Conservation (phyloP, 176 grass and related monocot species). For the Aegilops umbellulata region DNA sequence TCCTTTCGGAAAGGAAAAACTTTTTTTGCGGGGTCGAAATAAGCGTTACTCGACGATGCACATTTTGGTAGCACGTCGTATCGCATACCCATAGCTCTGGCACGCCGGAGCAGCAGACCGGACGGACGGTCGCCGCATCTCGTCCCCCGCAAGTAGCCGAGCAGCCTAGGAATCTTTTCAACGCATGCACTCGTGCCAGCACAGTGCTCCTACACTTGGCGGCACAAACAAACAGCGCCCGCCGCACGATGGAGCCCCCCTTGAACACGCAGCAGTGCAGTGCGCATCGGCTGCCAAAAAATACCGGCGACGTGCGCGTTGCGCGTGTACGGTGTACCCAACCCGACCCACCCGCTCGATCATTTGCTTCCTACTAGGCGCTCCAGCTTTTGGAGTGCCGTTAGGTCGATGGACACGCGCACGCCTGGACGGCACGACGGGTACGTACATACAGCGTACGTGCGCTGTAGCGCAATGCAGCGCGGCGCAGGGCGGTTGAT, state of each 20-base stretch:
- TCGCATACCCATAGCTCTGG: too few relatives aligned
- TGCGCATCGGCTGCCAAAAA: background rate
- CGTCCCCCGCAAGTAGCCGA: background rate
- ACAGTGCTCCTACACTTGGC: background rate
- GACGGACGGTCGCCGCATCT: background rate
- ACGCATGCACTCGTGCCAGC: background rate
- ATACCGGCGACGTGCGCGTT: too few relatives aligned
- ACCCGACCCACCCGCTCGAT: too few relatives aligned
- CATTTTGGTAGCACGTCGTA: too few relatives aligned
- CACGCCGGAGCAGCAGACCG: too few relatives aligned
- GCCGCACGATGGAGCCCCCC: background rate
- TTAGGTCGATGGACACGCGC: background rate
- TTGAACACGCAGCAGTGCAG: background rate
- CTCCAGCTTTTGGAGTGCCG: background rate
- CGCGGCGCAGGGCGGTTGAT: background rate
- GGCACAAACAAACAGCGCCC: background rate
- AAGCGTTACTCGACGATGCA: too few relatives aligned
- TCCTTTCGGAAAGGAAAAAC: too few relatives aligned
- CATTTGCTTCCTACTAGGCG: background rate
- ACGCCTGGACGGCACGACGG: too few relatives aligned
- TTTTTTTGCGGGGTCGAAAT: too few relatives aligned
- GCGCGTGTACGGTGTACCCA: too few relatives aligned
- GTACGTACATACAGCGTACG: background rate
- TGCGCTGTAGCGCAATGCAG: background rate
- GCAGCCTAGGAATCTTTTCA: background rate